A percentile compares a stretch with the other conserved stretches of the same genome.
Evolutionary conservation across 805 yeast genomes (phyloP).

Genomic region (Tetrapisispora fleetii): DNA sequence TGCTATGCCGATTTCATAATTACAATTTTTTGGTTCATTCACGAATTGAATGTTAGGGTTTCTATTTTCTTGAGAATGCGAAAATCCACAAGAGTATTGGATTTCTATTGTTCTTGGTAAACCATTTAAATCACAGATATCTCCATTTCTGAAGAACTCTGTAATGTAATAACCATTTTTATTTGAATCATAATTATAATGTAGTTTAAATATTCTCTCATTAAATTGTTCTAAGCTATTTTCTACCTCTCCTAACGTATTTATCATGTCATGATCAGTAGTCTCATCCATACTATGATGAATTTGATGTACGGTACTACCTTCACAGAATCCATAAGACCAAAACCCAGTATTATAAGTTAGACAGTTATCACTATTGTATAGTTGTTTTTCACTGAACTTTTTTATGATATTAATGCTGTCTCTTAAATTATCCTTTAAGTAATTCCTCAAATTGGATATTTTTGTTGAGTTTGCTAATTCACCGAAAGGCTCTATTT

Average conservation of each 20-base stretch:
- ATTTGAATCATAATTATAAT: slow-evolving; percentile 10
- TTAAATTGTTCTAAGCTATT: slow-evolving; percentile 15
- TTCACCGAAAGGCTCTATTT: not conserved
- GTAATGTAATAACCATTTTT: slow-evolving; percentile 27
- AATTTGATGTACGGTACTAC: slow-evolving; percentile 41
- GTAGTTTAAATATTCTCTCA: slow-evolving; percentile 20
- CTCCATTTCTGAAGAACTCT: slow-evolving; percentile 39
- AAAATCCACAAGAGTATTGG: slow-evolving; percentile 41
- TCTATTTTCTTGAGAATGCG: not conserved
- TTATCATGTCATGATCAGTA: slow-evolving; percentile 11
- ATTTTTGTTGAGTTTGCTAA: not conserved
- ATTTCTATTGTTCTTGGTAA: slow-evolving; percentile 44
- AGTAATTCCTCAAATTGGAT: slow-evolving; percentile 3
- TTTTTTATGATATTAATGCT: slow-evolving; percentile 13
- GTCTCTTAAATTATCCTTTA: slow-evolving; percentile 9
- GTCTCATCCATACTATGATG: slow-evolving; percentile 25
- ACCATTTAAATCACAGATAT: slow-evolving; percentile 49
- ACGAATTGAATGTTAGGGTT: slow-evolving; percentile 12
- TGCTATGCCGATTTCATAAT: slow-evolving; percentile 40
- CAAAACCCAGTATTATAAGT: slow-evolving; percentile 36
- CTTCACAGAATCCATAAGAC: slow-evolving; percentile 43
- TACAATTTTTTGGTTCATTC: slow-evolving; percentile 45
- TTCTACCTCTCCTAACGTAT: slow-evolving; percentile 31
- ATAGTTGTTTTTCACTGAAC: slow-evolving; percentile 3
- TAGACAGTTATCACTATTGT: slow-evolving; percentile 16